phyloP scores from a whole-genome alignment of 768 basidiomycete genomes.

The Jaapia argillacea region DNA sequence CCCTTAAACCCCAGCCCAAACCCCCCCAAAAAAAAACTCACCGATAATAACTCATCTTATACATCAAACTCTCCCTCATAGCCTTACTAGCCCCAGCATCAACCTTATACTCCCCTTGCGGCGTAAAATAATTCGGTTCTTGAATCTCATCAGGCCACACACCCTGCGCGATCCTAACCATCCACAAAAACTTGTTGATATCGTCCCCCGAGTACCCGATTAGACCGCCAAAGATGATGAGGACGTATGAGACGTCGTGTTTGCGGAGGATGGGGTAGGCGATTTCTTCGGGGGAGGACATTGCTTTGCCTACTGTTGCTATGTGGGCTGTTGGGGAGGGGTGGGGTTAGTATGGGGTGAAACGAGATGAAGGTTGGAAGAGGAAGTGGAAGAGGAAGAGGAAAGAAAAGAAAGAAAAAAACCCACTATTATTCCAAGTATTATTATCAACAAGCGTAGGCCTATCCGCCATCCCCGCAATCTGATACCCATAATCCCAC shows the following conservation, averaged over 20 bases:
- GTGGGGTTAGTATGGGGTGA: constrained; percentile 5
- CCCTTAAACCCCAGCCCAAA: neutral
- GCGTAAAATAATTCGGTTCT: constrained; percentile 90
- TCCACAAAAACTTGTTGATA: constrained; percentile 99
- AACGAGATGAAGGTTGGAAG: constrained; percentile 4
- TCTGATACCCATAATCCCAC: constrained; percentile 99
- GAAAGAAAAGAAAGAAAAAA: constrained; percentile 1
- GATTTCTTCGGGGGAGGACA: constrained; percentile 89
- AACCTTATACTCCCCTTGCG: constrained; percentile 85
- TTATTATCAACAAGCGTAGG: constrained; percentile 97
- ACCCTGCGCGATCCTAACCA: constrained; percentile 91
- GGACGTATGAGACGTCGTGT: constrained; percentile 95
- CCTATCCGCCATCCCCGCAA: constrained; percentile 97
- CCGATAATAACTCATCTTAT: constrained; percentile 98
- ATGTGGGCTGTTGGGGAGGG: constrained; percentile 94
- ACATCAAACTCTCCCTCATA: constrained; percentile 97
- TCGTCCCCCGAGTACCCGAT: constrained; percentile 98
- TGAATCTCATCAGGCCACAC: constrained; percentile 98
- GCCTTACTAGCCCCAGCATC: constrained; percentile 76
- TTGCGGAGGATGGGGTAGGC: constrained; percentile 96
- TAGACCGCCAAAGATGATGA: constrained; percentile 95
- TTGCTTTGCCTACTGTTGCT: constrained; percentile 97
- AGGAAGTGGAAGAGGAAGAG: neutral
- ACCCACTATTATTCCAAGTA: constrained; percentile 98
- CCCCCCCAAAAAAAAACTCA: constrained; percentile 22